Evolutionary conservation across 345 rosid genomes (phyloP), one percentile per base, ranked within the genome.

Genomic region (Hypericum perforatum): DNA sequence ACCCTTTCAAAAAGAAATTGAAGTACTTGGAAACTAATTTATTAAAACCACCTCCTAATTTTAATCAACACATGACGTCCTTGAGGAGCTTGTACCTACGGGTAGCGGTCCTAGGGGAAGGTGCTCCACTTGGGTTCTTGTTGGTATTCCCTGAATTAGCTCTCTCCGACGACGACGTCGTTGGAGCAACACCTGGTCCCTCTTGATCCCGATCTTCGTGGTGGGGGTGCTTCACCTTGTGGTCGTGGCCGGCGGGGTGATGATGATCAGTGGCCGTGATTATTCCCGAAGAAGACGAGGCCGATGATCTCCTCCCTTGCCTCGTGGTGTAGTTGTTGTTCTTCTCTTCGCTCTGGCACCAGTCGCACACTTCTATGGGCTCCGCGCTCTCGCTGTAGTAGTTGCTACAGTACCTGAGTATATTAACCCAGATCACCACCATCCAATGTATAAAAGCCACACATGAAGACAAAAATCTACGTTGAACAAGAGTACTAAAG

Each of bases 1-100:
- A 22, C 32, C n/a, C n/a, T n/a, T n/a, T n/a, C n/a, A n/a, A n/a
- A n/a, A n/a, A n/a, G n/a, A n/a, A n/a, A n/a, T n/a, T n/a, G n/a
- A n/a, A n/a, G n/a, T 22, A 22, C 32, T 22, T 22, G 4, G 32
- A 22, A 22, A 22, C 32, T 22, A 22, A 22, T 22, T 22, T n/a
- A n/a, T n/a, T n/a, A n/a, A 22, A 22, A 22, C 1, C 32, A 1
- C 4, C 32, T 22, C 32, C 32, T 22, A 22, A 22, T 22, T 22
- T 22, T 22, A 22, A 22, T 22, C 32, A 91, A 65, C 95, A 87
- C 96, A 91, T 85, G 53, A 91, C 98, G 67, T 91, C 98, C 81
- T 91, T 91, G 67, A 91, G 98, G 60, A 91, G 96, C 96, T 91
- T 91, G 82, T 91, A 91, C 94, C 96, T 85, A 57, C 98, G 86